A percentile compares a stretch with the other conserved stretches of the same genome.
Conservation (phyloP, 1,284 basidiomycete species). For the Moniliophthora roreri region DNA sequence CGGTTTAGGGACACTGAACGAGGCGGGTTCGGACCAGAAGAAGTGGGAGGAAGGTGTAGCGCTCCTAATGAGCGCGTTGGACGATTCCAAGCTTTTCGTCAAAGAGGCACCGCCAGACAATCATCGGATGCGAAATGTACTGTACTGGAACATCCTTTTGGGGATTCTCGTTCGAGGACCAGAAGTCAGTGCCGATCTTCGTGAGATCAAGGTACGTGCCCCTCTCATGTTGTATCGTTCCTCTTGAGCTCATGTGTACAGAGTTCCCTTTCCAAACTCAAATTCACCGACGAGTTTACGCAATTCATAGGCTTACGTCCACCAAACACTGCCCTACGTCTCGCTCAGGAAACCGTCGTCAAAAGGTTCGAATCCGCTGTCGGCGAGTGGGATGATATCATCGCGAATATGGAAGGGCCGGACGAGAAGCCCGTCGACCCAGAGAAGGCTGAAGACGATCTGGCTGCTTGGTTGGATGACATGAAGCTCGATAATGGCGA, state of each 20-base stretch:
- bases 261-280: constrained; percentile 41
- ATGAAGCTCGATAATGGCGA: constrained; percentile 42
- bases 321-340: constrained; percentile 47
- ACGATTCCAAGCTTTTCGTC: constrained; percentile 57
- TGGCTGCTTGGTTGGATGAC: constrained; percentile 55
- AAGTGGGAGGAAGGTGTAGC: constrained; percentile 43
- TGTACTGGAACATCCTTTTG: constrained; percentile 56
- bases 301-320: constrained; percentile 41
- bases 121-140: constrained; percentile 52
- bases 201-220: constrained; percentile 45
- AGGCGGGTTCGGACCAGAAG: constrained; percentile 32
- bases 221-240: background rate
- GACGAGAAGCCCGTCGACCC: constrained; percentile 18
- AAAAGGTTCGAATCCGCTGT: constrained; percentile 39
- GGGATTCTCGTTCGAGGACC: constrained; percentile 48
- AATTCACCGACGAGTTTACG: constrained; percentile 48
- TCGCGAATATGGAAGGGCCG: constrained; percentile 35
- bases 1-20: constrained; percentile 47
- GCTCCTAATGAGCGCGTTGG: constrained; percentile 38
- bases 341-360: constrained; percentile 47
- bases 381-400: constrained; percentile 43
- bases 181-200: constrained; percentile 46
- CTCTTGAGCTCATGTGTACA: constrained; percentile 20
- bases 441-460: constrained; percentile 48
- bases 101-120: constrained; percentile 58